These are phyloP conservation scores for Exophiala oligosperma DNA, from an alignment of 2,329 filamentous ascomycete species.

Conservation along the genomic window DNA sequence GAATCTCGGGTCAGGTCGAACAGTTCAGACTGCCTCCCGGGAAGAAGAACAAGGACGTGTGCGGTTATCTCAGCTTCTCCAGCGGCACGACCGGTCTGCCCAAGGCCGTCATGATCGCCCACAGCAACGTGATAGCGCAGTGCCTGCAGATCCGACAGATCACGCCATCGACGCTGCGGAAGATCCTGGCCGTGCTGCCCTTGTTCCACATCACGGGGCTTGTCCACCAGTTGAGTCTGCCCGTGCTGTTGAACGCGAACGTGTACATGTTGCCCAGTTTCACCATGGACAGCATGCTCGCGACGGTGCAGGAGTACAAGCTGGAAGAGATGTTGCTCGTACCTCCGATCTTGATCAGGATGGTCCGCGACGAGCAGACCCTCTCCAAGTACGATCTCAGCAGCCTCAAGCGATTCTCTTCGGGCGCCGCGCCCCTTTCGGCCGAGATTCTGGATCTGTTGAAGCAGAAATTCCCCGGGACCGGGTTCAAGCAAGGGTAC, in stretches of 20 bases:
- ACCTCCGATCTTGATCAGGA: slow-evolving; percentile 61
- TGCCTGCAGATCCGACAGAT: slow-evolving; percentile 60
- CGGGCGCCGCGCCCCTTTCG: slow-evolving; percentile 60
- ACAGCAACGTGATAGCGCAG: slow-evolving; percentile 59
- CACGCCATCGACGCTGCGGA: slow-evolving; percentile 50
- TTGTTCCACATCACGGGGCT: slow-evolving; percentile 66
- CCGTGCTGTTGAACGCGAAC: slow-evolving; percentile 63
- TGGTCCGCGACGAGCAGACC: slow-evolving; percentile 54
- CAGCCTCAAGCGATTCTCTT: slow-evolving; percentile 57
- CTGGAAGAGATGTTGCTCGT: slow-evolving; percentile 59
- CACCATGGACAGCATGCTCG: slow-evolving; percentile 60
- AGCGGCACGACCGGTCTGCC: slow-evolving; percentile 35
- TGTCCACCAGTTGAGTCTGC: slow-evolving; percentile 63
- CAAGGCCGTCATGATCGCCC: slow-evolving; percentile 40
- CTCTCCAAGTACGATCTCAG: slow-evolving; percentile 59
- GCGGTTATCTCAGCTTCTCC: slow-evolving; percentile 45
- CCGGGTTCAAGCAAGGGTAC: slow-evolving; percentile 65
- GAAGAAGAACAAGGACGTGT: slow-evolving; percentile 59
- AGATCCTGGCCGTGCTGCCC: slow-evolving; percentile 59
- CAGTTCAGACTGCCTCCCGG: slow-evolving; percentile 53
- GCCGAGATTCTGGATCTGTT: slow-evolving; percentile 59
- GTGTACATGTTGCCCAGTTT: slow-evolving; percentile 66
- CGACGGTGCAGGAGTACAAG: slow-evolving; percentile 53
- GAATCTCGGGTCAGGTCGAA: slow-evolving; percentile 44
- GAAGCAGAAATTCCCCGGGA: slow-evolving; percentile 56